phyloP scores from a whole-genome alignment of 2,329 filamentous ascomycete genomes.

The Huntiella moniliformis region DNA sequence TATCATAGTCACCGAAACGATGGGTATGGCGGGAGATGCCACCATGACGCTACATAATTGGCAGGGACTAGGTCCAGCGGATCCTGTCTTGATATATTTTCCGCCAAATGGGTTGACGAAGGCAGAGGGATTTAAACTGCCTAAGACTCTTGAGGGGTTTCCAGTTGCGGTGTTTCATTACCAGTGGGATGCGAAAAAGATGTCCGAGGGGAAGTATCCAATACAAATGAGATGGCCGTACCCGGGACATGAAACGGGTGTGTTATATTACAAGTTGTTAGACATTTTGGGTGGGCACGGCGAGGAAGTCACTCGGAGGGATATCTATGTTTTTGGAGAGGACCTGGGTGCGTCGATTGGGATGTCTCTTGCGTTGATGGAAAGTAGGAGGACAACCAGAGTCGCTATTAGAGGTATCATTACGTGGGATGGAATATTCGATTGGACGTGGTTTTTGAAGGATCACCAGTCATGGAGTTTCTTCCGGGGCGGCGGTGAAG shows the following conservation, averaged over 20 bases:
- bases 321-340: slow-evolving; percentile 19
- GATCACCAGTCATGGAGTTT: slow-evolving; percentile 26
- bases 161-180: slow-evolving; percentile 40
- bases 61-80: slow-evolving; percentile 18
- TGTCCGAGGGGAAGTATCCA: slow-evolving; percentile 4
- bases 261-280: slow-evolving; percentile 34
- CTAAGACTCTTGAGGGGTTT: slow-evolving; percentile 23
- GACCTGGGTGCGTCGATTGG: slow-evolving; percentile 40
- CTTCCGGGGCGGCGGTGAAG: not conserved
- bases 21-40: too few species aligned
- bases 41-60: slow-evolving; percentile 25
- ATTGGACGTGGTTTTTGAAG: slow-evolving; percentile 43
- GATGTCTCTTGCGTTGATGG: slow-evolving; percentile 37
- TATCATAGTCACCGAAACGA: too few species aligned
- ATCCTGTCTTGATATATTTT: slow-evolving; percentile 35
- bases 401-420: slow-evolving; percentile 34
- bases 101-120: slow-evolving; percentile 26
- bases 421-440: slow-evolving; percentile 41
- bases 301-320: slow-evolving; percentile 19
- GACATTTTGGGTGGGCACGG: slow-evolving; percentile 20
- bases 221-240: slow-evolving; percentile 29
- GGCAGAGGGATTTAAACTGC: slow-evolving; percentile 17
- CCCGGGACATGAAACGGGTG: slow-evolving; percentile 36
- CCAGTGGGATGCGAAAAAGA: slow-evolving; percentile 27
- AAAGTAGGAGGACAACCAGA: slow-evolving; percentile 24